Evolutionary conservation across 208 protist genomes (phyloP), one percentile per base, ranked within the genome.

Genomic region (Trypanosomatidae sp.): DNA sequence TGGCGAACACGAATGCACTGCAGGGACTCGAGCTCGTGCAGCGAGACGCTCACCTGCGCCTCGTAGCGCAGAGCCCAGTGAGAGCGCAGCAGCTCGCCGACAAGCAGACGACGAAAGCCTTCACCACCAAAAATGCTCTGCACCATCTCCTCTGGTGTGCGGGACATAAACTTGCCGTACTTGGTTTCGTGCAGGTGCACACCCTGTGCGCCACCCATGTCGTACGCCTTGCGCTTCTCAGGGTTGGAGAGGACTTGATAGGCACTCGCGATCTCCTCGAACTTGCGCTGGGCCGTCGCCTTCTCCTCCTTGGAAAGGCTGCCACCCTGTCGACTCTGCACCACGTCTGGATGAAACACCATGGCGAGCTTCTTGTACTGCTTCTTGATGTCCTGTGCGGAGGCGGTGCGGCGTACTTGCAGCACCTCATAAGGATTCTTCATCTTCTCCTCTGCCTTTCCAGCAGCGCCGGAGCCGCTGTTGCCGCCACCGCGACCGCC

Each of bases 331-430:
- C 50, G 75, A 44, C 76, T 80, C 70, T 85, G 80, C 13, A 71
- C 83, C 19, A 91, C 86, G 68, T 96, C 92, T 8, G 92, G 92
- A 69, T 96, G 92, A 71, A 93, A 95, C 13, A 95, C 76, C 84
- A 91, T 93, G 28, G 92, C 92, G 5, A 96, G 84, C 71, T 89
- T 93, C 76, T 95, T 96, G 79, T 95, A 96, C 81, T 93, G 82
- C 46, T 81, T 74, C 80, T 94, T 94, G 55, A 96, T 89, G 49
- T 91, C 77, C 68, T 83, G 74, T 65, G 74, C 56, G 22, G 79
- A 89, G 30, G 92, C 88, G 15, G 78, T 88, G 50, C 86, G 82
- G n/a, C 81, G 76, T 33, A 96, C 83, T 7, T 83, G 77, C 36
- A 96, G 80, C 22, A 91, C 89, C 43, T 93, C 84, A 69, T 96